These are phyloP conservation scores for Nepenthes alata DNA, from an alignment of 179 eudicot genomes.

Conservation along the genomic window DNA sequence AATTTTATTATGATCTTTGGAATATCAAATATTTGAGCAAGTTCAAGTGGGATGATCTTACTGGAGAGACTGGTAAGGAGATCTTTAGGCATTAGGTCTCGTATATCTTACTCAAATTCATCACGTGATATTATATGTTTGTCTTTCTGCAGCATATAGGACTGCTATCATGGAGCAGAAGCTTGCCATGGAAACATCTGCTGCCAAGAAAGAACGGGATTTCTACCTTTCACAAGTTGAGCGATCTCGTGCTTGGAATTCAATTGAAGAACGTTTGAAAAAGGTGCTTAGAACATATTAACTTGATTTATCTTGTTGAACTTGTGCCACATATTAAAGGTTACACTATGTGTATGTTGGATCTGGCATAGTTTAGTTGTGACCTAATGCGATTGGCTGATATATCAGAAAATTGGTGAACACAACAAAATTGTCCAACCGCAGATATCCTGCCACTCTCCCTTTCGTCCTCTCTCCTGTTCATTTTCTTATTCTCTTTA, in stretches of 20 bases:
- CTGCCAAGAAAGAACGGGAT: slow-evolving; percentile 77
- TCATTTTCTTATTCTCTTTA: too few species aligned
- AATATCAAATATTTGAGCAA: slow-evolving; percentile 94
- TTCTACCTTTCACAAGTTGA: slow-evolving; percentile 77
- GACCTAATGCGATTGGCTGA: too few species aligned
- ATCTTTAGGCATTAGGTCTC: neutral
- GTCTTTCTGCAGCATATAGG: slow-evolving; percentile 37
- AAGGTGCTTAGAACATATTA: slow-evolving; percentile 35
- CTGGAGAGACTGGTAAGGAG: slow-evolving; percentile 61
- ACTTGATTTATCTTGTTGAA: neutral
- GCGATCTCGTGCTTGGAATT: slow-evolving; percentile 46
- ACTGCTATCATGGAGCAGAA: slow-evolving; percentile 73
- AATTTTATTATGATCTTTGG: slow-evolving; percentile 76
- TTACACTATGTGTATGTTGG: too few species aligned
- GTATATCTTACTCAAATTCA: slow-evolving; percentile 4
- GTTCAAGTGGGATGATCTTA: slow-evolving; percentile 94
- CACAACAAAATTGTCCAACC: too few species aligned
- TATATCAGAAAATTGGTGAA: too few species aligned
- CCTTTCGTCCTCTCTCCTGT: too few species aligned
- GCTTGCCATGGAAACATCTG: slow-evolving; percentile 63
- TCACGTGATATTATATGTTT: neutral
- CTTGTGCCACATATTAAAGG: too few species aligned
- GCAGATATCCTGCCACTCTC: too few species aligned
- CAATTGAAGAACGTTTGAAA: slow-evolving; percentile 65
- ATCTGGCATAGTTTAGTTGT: too few species aligned